phyloP scores from a whole-genome alignment of 108 stramenopile species.

The Craspedostauros australis region DNA sequence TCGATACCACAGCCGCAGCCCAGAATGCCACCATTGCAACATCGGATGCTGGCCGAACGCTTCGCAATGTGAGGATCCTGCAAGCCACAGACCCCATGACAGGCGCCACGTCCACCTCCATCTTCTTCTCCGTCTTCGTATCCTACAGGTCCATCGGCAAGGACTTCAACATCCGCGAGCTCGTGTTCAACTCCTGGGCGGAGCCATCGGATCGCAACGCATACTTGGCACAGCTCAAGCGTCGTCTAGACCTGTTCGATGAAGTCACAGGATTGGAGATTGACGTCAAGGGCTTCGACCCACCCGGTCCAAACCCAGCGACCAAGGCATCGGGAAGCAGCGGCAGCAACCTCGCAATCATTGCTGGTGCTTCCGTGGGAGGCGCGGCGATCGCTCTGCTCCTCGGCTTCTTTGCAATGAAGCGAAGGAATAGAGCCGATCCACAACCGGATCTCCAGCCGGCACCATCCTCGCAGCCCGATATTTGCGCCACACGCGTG shows the following conservation, averaged over 20 bases:
- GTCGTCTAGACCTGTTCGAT: background rate
- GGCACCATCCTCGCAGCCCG: background rate
- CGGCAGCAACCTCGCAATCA: conserved; percentile 14
- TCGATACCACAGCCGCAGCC: conserved; percentile 15
- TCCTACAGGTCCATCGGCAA: conserved; percentile 11
- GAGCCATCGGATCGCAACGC: conserved; percentile 1
- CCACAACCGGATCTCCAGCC: conserved; percentile 1
- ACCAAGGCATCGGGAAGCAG: background rate
- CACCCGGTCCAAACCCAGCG: conserved; percentile 1
- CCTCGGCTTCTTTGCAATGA: conserved; percentile 8
- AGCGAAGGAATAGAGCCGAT: background rate
- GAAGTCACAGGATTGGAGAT: conserved; percentile 7
- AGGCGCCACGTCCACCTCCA: background rate
- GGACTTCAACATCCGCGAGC: conserved; percentile 10
- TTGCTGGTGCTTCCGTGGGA: conserved; percentile 35
- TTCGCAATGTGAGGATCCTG: background rate
- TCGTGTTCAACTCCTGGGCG: conserved; percentile 27
- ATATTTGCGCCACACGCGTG: background rate
- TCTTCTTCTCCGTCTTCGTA: conserved; percentile 9
- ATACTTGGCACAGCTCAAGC: conserved; percentile 18
- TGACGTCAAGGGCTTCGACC: conserved; percentile 10
- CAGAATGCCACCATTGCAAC: conserved; percentile 23
- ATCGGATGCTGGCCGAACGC: conserved; percentile 5
- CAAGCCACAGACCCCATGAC: background rate
- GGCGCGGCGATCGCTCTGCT: conserved; percentile 22